These are phyloP conservation scores for Dryadomyces quercus-mongolicae DNA, from an alignment of 2,329 filamentous ascomycete species.

Conservation along the genomic window DNA sequence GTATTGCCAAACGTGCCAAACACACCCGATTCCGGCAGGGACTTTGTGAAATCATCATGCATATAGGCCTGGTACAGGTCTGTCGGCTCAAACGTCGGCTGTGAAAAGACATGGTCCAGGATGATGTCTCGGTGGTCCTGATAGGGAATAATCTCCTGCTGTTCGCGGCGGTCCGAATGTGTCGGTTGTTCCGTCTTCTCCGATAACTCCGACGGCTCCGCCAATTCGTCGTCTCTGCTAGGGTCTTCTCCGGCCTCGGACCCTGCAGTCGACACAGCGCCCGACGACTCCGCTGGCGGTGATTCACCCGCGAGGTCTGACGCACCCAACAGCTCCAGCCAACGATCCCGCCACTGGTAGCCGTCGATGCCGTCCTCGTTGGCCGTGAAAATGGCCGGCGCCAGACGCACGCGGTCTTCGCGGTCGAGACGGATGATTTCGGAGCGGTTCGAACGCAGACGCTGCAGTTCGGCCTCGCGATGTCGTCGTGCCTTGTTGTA, in stretches of 20 bases:
- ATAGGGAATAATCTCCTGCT: neutral
- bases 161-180: neutral
- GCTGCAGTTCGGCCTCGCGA: constrained; percentile 35
- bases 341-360: constrained; percentile 35
- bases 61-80: constrained; percentile 21
- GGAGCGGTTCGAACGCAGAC: constrained; percentile 33
- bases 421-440: constrained; percentile 37
- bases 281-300: neutral
- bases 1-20: constrained; percentile 7
- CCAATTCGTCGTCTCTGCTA: neutral
- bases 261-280: neutral
- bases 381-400: constrained; percentile 33
- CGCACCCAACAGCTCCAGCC: constrained; percentile 34
- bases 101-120: constrained; percentile 25
- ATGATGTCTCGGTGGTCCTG: constrained; percentile 7
- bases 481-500: constrained; percentile 39
- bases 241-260: neutral
- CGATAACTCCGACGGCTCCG: neutral
- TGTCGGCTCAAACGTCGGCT: constrained; percentile 22
- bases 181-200: neutral
- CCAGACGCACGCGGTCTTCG: constrained; percentile 31
- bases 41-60: constrained; percentile 6
- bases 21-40: neutral
- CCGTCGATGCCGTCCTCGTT: constrained; percentile 33
- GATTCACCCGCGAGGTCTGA: constrained; percentile 12